A percentile compares a stretch with the other conserved stretches of the same genome.
Conservation (phyloP, 2,329 filamentous ascomycete species). For the Botryotinia calthae region DNA sequence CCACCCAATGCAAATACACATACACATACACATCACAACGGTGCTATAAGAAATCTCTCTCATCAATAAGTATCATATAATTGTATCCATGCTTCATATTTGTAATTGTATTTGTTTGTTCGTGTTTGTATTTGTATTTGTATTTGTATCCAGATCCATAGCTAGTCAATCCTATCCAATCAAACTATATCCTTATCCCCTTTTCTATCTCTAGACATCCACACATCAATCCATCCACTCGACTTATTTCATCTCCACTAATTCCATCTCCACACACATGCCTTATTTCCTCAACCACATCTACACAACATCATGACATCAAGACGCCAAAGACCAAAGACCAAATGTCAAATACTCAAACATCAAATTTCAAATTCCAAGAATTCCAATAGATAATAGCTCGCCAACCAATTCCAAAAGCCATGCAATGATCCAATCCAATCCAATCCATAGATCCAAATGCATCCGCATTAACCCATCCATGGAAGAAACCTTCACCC, state of each 20-base stretch:
- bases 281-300: not conserved
- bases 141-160: not conserved
- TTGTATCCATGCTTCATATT: not conserved
- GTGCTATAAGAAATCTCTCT: not conserved
- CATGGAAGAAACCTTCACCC: not conserved
- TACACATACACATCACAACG: too few relatives aligned
- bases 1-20: too few relatives aligned
- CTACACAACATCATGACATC: not conserved
- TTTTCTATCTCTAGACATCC: not conserved
- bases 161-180: not conserved
- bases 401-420: not conserved
- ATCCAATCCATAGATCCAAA: not conserved
- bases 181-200: not conserved
- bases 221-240: not conserved
- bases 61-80: not conserved
- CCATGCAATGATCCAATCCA: not conserved
- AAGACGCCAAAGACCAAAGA: not conserved
- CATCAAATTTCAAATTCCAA: not conserved
- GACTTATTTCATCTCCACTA: not conserved
- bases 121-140: not conserved
- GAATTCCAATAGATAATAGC: not conserved
- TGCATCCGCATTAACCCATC: conserved; percentile 5
- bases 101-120: not conserved
- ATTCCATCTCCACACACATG: not conserved
- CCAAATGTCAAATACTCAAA: not conserved